Percentiles rank a stretch among this genome's conserved stretches.
phyloP scores from a whole-genome alignment of 768 basidiomycete genomes.

The Rhodotorula diobovata region DNA sequence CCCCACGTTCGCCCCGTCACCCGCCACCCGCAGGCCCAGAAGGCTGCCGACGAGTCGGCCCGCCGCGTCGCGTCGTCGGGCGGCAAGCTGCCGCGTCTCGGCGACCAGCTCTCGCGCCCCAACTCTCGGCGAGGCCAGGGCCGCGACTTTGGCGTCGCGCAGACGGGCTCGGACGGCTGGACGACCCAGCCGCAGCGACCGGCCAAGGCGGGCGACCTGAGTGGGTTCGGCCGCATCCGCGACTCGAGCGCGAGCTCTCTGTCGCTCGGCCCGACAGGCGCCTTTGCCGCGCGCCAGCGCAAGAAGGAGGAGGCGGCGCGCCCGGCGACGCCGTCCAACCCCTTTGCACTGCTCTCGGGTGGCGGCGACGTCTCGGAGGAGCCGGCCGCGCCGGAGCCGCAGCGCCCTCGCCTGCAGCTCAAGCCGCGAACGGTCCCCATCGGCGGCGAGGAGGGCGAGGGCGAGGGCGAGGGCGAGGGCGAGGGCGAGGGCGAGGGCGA shows the following conservation, averaged over 20 bases:
- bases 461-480: conserved; percentile 50
- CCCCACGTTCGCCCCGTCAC: background rate
- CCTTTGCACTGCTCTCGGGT: conserved; percentile 53
- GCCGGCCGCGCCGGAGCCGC: conserved; percentile 42
- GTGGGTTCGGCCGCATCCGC: conserved; percentile 81
- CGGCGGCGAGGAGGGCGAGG: conserved; percentile 48
- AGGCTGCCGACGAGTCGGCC: conserved; percentile 61
- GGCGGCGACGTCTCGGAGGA: conserved; percentile 48
- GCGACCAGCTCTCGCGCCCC: conserved; percentile 64
- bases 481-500: conserved; percentile 54
- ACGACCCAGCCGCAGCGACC: conserved; percentile 59
- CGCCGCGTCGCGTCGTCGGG: conserved; percentile 59
- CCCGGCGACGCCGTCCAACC: conserved; percentile 52
- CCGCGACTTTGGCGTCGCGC: conserved; percentile 54
- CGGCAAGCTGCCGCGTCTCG: conserved; percentile 39
- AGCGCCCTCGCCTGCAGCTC: conserved; percentile 69
- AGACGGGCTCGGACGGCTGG: conserved; percentile 80
- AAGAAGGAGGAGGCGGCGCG: conserved; percentile 58
- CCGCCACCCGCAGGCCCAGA: conserved; percentile 59
- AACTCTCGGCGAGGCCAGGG: conserved; percentile 83
- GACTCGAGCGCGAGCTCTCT: conserved; percentile 54
- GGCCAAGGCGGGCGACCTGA: conserved; percentile 76
- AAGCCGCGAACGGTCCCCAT: conserved; percentile 71
- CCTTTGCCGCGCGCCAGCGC: conserved; percentile 66
- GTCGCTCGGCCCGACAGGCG: conserved; percentile 77